phyloP scores from a whole-genome alignment of 139 green algal species.

The Tetraselmis striata region DNA sequence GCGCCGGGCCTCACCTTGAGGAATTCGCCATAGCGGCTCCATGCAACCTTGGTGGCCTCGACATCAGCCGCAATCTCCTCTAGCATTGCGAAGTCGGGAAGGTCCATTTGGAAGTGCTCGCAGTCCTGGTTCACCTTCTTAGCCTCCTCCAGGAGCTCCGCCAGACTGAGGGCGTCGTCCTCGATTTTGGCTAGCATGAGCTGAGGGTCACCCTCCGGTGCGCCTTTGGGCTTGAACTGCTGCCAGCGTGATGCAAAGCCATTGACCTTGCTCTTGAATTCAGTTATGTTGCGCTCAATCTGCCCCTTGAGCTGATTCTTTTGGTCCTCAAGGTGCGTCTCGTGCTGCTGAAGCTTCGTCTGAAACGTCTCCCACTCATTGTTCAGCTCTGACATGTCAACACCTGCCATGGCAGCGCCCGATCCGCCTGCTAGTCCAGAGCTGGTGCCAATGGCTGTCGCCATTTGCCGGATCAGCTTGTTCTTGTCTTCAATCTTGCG shows the following conservation, averaged over 20 bases:
- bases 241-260: constrained; percentile 39
- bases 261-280: constrained; percentile 45
- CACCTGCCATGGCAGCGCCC: constrained; percentile 21
- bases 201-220: constrained; percentile 47
- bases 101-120: constrained; percentile 51
- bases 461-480: constrained; percentile 55
- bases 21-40: constrained; percentile 38
- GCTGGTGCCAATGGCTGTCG: neutral
- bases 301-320: constrained; percentile 45
- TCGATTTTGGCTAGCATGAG: constrained; percentile 60
- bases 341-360: constrained; percentile 58
- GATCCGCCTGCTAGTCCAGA: constrained; percentile 4
- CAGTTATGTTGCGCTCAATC: constrained; percentile 18
- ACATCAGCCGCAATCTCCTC: constrained; percentile 52
- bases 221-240: constrained; percentile 57
- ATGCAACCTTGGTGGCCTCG: constrained; percentile 31
- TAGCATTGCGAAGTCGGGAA: constrained; percentile 44
- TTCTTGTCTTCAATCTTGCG: constrained; percentile 69
- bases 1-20: too few relatives aligned
- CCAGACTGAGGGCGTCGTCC: constrained; percentile 26
- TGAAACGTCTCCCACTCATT: constrained; percentile 66
- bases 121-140: constrained; percentile 48
- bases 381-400: constrained; percentile 59
- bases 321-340: constrained; percentile 57
- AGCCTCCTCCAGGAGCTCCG: constrained; percentile 40